A percentile compares a stretch with the other conserved stretches of the same genome.
Conservation (phyloP, 805 yeast genomes). For the Wickerhamomyces mucosus region DNA sequence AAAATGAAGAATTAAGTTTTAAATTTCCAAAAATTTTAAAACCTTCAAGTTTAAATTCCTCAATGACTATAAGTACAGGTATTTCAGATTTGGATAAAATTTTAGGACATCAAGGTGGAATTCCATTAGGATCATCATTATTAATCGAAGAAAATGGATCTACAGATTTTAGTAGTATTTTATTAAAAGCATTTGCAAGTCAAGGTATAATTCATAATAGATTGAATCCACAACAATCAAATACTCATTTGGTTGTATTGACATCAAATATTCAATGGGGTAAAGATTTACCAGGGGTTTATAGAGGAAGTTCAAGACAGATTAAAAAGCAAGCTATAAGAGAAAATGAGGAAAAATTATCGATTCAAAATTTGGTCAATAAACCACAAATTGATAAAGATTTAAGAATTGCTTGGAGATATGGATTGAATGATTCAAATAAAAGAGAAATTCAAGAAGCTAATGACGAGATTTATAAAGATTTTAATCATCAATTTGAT, state of each 20-base stretch:
- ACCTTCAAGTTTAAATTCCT: slow-evolving; percentile 69
- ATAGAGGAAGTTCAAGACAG: slow-evolving; percentile 59
- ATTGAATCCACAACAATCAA: slow-evolving; percentile 27
- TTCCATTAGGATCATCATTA: slow-evolving; percentile 68
- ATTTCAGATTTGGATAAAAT: slow-evolving; percentile 64
- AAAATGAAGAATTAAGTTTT: slow-evolving; percentile 8
- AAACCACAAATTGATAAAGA: slow-evolving; percentile 25
- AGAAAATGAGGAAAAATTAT: slow-evolving; percentile 50
- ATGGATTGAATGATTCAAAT: slow-evolving; percentile 40
- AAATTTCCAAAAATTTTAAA: slow-evolving; percentile 42
- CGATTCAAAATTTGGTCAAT: slow-evolving; percentile 52
- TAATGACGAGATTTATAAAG: slow-evolving; percentile 32
- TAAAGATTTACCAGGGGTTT: slow-evolving; percentile 66
- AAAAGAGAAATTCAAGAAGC: slow-evolving; percentile 18
- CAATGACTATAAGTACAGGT: slow-evolving; percentile 75
- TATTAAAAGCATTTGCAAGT: slow-evolving; percentile 60
- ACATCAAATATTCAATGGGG: slow-evolving; percentile 54
- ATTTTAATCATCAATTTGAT: slow-evolving; percentile 63
- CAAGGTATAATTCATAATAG: slow-evolving; percentile 69
- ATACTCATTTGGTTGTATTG: slow-evolving; percentile 56
- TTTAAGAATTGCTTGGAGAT: slow-evolving; percentile 91
- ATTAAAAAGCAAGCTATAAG: slow-evolving; percentile 49
- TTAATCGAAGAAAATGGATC: slow-evolving; percentile 78
- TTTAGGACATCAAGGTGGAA: slow-evolving; percentile 63
- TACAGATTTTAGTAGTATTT: slow-evolving; percentile 74